Evolutionary conservation across 2,329 filamentous ascomycete genomes (phyloP), one percentile per base, ranked within the genome.

Genomic region (Colletotrichum orchidophilum): DNA sequence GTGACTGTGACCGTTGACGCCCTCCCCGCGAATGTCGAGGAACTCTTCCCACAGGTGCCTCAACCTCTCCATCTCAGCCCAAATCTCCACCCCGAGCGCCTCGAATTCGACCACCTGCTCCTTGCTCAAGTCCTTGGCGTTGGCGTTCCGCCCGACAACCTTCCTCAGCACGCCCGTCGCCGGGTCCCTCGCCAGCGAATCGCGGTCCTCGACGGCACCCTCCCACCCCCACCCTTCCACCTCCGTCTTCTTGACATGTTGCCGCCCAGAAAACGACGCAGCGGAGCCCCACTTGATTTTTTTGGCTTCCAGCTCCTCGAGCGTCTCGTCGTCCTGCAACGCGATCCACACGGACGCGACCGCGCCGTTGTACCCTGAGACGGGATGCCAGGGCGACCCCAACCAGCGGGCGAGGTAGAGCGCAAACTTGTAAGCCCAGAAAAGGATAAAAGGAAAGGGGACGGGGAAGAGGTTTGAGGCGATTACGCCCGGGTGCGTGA

Each of bases 361-460:
- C 8, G 95, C 94, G 52, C 93, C 95, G 24, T 88, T 87, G 83
- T 97, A 97, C 0, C 91, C 87, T n/a, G 87, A 87, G 59, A 94
- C 86, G 0, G 89, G 87, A 80, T 98, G 96, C 96, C 96, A 99
- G 12, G 93, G 93, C 3, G 94, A 97, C 59, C 96, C 96, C 29
- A 95, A 79, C 84, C 88, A 91, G 74, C 96, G 93, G 15, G 90
- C 90, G 18, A 97, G 53, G 79, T 91, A 91, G 79, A 97, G 91
- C 3, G 88, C 84, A 24, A 88, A 77, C 61, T 89, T 81, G 88
- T 96, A 96, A 72, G 87, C 84, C 79, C 90, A 91, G 73, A 90
- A 88, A 71, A 97, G 86, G 74, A 95, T 84, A 74, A 88, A 86
- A 74, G 95, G 84, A 74, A 87, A 86, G 61, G 90, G 87, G 8